Conservation (phyloP, 768 basidiomycete species). For the Obba rivulosa region DNA sequence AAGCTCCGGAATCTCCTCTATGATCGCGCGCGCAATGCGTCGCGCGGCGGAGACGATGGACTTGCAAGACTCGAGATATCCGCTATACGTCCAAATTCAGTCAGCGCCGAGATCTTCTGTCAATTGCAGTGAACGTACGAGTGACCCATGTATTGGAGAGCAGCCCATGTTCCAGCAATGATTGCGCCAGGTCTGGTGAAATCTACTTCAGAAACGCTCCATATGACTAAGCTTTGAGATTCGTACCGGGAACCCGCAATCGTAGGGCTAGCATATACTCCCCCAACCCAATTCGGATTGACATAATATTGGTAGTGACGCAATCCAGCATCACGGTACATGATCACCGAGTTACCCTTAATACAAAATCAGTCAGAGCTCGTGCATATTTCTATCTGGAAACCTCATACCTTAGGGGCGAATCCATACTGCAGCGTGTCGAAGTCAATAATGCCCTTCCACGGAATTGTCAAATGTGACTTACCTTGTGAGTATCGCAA, state of each 20-base stretch:
- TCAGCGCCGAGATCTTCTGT: neutral
- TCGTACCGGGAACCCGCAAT: slow-evolving; percentile 84
- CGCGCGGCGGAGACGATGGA: slow-evolving; percentile 75
- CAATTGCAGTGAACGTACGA: slow-evolving; percentile 43
- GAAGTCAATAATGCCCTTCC: no score
- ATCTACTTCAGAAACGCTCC: neutral
- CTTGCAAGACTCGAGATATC: slow-evolving; percentile 83
- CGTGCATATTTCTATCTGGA: neutral
- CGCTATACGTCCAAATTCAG: slow-evolving; percentile 38
- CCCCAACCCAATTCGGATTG: slow-evolving; percentile 76
- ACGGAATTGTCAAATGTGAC: no score
- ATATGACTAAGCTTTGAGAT: neutral
- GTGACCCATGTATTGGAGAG: slow-evolving; percentile 89
- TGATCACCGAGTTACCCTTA: slow-evolving; percentile 88
- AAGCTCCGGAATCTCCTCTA: slow-evolving; percentile 69
- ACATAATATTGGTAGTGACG: slow-evolving; percentile 85
- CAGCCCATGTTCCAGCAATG: slow-evolving; percentile 95
- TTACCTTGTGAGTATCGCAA: slow-evolving; percentile 92
- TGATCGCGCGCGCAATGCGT: slow-evolving; percentile 62
- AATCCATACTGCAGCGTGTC: slow-evolving; percentile 68
- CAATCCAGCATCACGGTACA: slow-evolving; percentile 81
- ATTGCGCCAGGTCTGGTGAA: slow-evolving; percentile 76
- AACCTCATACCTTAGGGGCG: slow-evolving; percentile 68
- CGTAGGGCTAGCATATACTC: slow-evolving; percentile 87
- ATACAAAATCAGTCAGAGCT: slow-evolving; percentile 1